Conservation (phyloP, 139 green algal species). For the Tetratostichococcus sp. region DNA sequence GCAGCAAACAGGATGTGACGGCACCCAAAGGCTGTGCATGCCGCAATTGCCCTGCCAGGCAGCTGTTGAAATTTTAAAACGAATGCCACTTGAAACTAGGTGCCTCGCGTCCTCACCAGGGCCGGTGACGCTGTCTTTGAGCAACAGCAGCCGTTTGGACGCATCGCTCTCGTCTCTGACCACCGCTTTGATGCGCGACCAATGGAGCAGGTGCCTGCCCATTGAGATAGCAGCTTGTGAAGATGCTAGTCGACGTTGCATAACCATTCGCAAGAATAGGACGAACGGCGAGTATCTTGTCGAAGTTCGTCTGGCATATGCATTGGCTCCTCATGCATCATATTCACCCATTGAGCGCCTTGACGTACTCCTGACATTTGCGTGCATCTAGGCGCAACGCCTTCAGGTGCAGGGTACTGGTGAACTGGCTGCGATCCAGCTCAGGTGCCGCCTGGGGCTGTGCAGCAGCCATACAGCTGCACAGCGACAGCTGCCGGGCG, state of each 20-base stretch:
- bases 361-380: slow-evolving; percentile 56
- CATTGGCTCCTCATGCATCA: not conserved
- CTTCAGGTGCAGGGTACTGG: slow-evolving; percentile 32
- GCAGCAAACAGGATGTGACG: not conserved
- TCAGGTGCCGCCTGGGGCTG: not conserved
- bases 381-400: slow-evolving; percentile 52
- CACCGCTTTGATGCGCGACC: slow-evolving; percentile 57
- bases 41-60: not conserved
- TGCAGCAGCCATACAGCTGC: not conserved
- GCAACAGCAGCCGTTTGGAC: slow-evolving; percentile 59
- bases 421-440: slow-evolving; percentile 43
- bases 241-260: too few relatives aligned
- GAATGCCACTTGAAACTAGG: too few relatives aligned
- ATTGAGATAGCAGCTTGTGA: too few relatives aligned
- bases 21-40: slow-evolving; percentile 4
- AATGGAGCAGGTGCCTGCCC: slow-evolving; percentile 64
- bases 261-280: too few relatives aligned
- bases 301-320: too few relatives aligned
- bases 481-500: too few relatives aligned
- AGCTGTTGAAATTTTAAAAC: too few relatives aligned
- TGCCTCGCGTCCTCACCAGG: slow-evolving; percentile 21
- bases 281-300: too few relatives aligned
- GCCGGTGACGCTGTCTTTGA: slow-evolving; percentile 37
- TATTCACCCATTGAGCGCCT: slow-evolving; percentile 30
- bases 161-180: slow-evolving; percentile 29